Percentiles rank a stretch among this genome's conserved stretches.
phyloP scores from a whole-genome alignment of 176 grass and related monocot genomes.

The Eleusine indica region DNA sequence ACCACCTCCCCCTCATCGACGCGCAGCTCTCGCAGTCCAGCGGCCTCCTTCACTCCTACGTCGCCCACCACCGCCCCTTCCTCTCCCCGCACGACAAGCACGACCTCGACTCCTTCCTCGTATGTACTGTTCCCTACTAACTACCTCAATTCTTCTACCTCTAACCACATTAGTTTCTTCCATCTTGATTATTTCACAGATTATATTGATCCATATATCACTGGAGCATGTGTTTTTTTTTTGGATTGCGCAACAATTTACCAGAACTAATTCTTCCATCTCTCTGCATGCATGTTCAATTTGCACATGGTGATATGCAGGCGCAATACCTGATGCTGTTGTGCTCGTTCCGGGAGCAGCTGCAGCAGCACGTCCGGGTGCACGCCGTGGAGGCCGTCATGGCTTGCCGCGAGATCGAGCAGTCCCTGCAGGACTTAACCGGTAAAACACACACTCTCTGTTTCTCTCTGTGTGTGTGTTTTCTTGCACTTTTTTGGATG shows the following conservation, averaged over 20 bases:
- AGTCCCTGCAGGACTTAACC: slow-evolving; percentile 91
- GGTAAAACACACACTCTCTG: slow-evolving; percentile 42
- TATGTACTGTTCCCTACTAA: slow-evolving; percentile 17
- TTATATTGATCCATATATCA: neutral
- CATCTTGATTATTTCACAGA: neutral
- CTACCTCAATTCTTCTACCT: too few relatives aligned
- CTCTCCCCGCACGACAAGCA: slow-evolving; percentile 96
- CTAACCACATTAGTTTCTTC: neutral
- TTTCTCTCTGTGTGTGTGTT: neutral
- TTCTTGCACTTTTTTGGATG: neutral
- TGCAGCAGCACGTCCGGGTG: slow-evolving; percentile 98
- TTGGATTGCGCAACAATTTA: neutral
- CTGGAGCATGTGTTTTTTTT: too few relatives aligned
- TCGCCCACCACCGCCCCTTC: slow-evolving; percentile 72
- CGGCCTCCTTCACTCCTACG: slow-evolving; percentile 87
- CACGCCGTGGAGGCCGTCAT: slow-evolving; percentile 99
- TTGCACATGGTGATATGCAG: slow-evolving; percentile 40
- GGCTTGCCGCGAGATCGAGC: slow-evolving; percentile 99
- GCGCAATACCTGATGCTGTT: slow-evolving; percentile 90
- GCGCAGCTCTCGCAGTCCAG: slow-evolving; percentile 82
- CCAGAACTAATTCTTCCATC: neutral
- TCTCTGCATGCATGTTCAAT: neutral
- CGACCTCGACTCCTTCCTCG: slow-evolving; percentile 97
- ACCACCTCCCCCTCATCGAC: slow-evolving; percentile 96
- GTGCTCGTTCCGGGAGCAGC: slow-evolving; percentile 98